Evolutionary conservation across 257 asterid genomes (phyloP).

Genomic region (Solanum bulbocastanum): DNA sequence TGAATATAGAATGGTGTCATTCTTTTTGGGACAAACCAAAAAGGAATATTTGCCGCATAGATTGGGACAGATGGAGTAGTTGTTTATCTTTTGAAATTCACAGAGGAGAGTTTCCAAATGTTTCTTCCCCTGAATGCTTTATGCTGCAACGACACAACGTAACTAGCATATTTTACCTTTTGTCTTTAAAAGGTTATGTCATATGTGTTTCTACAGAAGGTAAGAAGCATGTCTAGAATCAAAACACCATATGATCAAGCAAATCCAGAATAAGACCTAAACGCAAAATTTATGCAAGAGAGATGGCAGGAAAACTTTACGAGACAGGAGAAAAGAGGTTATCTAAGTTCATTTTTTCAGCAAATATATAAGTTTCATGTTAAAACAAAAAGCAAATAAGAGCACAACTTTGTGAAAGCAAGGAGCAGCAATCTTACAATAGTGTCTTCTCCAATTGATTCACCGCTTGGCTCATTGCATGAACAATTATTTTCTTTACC

Average conservation of each 20-base stretch:
- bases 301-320: not conserved
- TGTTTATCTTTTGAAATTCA: not conserved
- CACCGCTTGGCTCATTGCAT: conserved; percentile 7
- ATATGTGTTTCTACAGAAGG: not conserved
- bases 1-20: not conserved
- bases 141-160: not conserved
- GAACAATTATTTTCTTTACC: conserved; percentile 12
- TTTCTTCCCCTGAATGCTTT: not conserved
- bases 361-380: not conserved
- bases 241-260: not conserved
- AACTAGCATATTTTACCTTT: not conserved
- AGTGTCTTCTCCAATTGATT: not conserved
- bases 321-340: not conserved
- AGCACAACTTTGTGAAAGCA: not conserved
- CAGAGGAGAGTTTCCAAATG: not conserved
- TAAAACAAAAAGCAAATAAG: not conserved
- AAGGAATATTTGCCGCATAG: not conserved
- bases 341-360: not conserved
- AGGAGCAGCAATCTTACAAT: conserved; percentile 4
- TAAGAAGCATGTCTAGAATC: not conserved
- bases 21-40: not conserved
- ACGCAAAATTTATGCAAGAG: not conserved
- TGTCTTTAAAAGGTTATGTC: not conserved
- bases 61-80: not conserved
- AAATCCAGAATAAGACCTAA: not conserved